phyloP scores from a whole-genome alignment of 345 rosid genomes.

The Psidium guajava region DNA sequence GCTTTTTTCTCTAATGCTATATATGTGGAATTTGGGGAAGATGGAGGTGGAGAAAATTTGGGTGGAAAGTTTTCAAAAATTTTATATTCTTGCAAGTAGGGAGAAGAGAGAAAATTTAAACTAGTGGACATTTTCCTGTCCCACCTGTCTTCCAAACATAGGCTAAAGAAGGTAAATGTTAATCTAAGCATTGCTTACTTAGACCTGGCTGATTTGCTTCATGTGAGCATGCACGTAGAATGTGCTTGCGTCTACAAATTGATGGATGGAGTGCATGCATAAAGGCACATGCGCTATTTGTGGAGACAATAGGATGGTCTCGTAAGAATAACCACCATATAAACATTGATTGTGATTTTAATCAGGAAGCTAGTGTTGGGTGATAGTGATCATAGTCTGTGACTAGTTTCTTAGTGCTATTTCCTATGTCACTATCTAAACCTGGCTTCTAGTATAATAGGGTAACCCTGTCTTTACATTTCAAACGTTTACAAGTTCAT shows the following conservation, averaged over 20 bases:
- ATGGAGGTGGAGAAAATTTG: neutral
- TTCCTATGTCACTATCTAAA: neutral
- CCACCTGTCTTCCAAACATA: neutral
- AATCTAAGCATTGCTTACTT: neutral
- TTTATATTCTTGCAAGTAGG: neutral
- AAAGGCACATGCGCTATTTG: neutral
- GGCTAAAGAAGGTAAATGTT: neutral
- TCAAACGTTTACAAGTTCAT: neutral
- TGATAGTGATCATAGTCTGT: neutral
- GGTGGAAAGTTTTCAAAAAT: neutral
- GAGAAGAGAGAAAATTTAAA: neutral
- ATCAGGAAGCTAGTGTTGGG: neutral
- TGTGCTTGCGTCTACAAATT: neutral
- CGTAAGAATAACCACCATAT: neutral
- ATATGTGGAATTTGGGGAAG: neutral
- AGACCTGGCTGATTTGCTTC: neutral
- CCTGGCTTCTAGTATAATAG: neutral
- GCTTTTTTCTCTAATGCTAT: neutral
- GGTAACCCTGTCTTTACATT: neutral
- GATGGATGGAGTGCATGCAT: neutral
- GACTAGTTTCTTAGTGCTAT: neutral
- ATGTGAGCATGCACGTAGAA: neutral
- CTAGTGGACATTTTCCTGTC: neutral
- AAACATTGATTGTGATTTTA: neutral
- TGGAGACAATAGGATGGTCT: neutral